Evolutionary conservation across 2,329 filamentous ascomycete genomes (phyloP), one percentile per base, ranked within the genome.

Genomic region (Exophiala bonariae): DNA sequence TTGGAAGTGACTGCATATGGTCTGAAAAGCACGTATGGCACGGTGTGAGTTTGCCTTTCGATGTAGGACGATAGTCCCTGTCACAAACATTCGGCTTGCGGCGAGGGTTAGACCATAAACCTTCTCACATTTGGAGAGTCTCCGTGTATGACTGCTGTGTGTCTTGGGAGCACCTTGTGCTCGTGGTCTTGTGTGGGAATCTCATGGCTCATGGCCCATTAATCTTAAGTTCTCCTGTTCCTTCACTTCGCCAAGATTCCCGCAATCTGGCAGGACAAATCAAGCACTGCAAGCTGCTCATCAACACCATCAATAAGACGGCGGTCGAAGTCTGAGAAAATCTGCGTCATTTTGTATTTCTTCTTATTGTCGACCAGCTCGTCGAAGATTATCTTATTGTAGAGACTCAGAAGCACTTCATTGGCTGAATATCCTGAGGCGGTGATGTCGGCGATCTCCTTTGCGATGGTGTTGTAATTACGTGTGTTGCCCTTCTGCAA

Each of bases 341-440:
- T 77, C 53, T 88, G 77, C 38, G 92, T 85, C 49, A 99, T 92
- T 66, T 85, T 85, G 64, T 92, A 95, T 73, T 99, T 99, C 63
- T 95, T 87, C 10, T 81, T 70, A 62, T 96, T 89, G 0, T 83
- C 81, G 18, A 96, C 85, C 6, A 83, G 78, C 66, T 97, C 93
- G 62, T 96, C 89, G 63, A 82, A 88, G 20, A 96, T 80, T 30
- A 97, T 73, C 19, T 80, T 76, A 67, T 93, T 86, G 63, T 96
- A 97, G 33, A 96, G 74, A 77, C 96, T 90, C 14, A 80, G 74
- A 30, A 97, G 78, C 19, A 96, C 81, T 69, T 97, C 93, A 5
- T 85, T 83, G 18, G 92, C 93, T 66, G 91, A 96, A 92, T 93
- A 99, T 7, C 93, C 93, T 70, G 97, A 93, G 0, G 92, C 92